Base-by-base conservation (phyloP, 2,329 filamentous ascomycete genomes). In the Colletotrichum euphorbiae region DNA sequence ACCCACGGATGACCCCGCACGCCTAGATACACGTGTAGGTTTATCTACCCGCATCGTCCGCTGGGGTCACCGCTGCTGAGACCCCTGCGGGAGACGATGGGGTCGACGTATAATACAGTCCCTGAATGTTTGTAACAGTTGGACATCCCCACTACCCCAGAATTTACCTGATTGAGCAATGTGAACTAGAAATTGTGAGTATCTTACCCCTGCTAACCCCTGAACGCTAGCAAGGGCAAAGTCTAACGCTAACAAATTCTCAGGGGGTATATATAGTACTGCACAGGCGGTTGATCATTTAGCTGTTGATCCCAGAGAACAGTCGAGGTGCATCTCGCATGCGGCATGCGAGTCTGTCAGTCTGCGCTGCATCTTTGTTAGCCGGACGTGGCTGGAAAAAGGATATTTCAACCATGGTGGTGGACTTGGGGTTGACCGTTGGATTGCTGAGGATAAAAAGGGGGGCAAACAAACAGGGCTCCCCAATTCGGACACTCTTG, bases 401-500 rank as follows among this genome's bases (percentile, higher is more conserved):
- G 11, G 7, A 59, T 50, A 43, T 42, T 12, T 42, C 9, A 5
- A 13, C 40, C 21, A 48, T 31, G 50, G 54, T 31, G 50, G 54
- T 55, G 54, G 65, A 33, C 31, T 38, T 11, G n/a, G 31, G 31
- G 60, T 46, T n/a, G n/a, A n/a, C n/a, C n/a, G n/a, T n/a, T 57
- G 62, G 42, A 36, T 58, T 54, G 65, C 46, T 42, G 46, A 21
- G 46, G 55, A n/a, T 13, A 33, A 8, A 66, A 42, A 65, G 61
- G 62, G 48, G 42, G n/a, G n/a, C n/a, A n/a, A n/a, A n/a, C 60
- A 55, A 33, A 54, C 55, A 55, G 19, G 38, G 46, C 24, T 46
- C 33, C 65, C 66, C 42, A 28, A 69, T 60, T 31, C 15, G 66
- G 61, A 66, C 62, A 65, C 61, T 38, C 46, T 69, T 69, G 66